Conservation (phyloP, 177 flowering plant species). For the Vitis hybrid region DNA sequence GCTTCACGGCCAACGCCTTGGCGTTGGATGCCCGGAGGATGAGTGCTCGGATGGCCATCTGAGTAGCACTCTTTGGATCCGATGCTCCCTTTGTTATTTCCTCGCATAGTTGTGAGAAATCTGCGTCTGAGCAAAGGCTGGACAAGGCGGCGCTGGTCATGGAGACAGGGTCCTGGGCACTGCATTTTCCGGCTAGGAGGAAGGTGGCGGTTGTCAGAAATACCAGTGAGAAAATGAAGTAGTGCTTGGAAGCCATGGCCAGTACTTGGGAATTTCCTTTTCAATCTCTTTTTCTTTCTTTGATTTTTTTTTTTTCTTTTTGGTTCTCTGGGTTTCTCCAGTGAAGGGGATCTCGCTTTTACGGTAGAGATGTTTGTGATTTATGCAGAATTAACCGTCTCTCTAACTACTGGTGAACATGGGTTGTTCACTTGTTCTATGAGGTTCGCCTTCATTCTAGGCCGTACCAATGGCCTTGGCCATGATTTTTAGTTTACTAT, state of each 20-base stretch:
- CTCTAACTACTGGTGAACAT: neutral
- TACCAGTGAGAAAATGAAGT: slow-evolving; percentile 16
- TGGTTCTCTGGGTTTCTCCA: no score
- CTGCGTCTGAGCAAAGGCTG: slow-evolving; percentile 1
- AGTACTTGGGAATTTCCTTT: no score
- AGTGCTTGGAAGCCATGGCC: slow-evolving; percentile 15
- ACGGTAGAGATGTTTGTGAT: no score
- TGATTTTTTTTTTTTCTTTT: no score
- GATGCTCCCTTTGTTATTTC: neutral
- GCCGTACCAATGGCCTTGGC: neutral
- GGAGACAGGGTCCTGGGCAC: neutral
- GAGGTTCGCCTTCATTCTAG: slow-evolving; percentile 2
- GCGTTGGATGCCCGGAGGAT: neutral
- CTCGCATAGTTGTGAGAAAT: slow-evolving; percentile 19
- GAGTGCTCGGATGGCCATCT: slow-evolving; percentile 2
- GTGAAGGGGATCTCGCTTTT: no score
- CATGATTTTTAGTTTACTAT: neutral
- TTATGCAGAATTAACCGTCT: no score
- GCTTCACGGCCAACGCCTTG: neutral
- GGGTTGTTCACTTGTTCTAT: neutral
- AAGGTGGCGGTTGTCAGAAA: slow-evolving; percentile 14
- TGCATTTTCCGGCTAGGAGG: slow-evolving; percentile 6
- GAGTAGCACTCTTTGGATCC: slow-evolving; percentile 4
- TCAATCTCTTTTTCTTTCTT: no score
- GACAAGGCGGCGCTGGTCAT: neutral